Evolutionary conservation across 768 basidiomycete genomes (phyloP), one percentile per base, ranked within the genome.

Genomic region (Paxillus rubicundulus): DNA sequence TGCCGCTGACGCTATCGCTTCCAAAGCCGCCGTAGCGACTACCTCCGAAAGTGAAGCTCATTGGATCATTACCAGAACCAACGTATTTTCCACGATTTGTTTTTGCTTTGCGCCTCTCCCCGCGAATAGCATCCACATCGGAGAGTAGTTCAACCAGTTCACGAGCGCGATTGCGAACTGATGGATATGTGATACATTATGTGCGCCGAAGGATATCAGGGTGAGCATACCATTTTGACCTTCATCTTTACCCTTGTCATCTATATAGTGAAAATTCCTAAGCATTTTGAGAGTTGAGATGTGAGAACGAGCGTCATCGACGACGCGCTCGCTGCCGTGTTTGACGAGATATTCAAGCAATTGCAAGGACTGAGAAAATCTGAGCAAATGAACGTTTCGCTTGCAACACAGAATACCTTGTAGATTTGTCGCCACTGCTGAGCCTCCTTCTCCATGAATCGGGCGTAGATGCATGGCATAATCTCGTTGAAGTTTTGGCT

Each of bases 401-500:
- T 13, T 32, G 40, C 13, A 54, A 20, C 43, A 41, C 24, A n/a
- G 12, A 12, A 47, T 37, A 85, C 92, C 79, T 99, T 99, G 81
- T 99, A 99, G 52, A 99, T 98, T 70, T 99, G 94, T 33, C 97
- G 80, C 97, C 97, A 99, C 67, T 99, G 92, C 18, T 89, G 78
- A 1, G 97, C 97, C 71, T 99, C 97, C 73, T 98, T 98, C 71
- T 98, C 92, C 86, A 95, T 96, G 70, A 96, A 97, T 24, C 92
- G 83, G 9, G 85, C 80, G 70, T 97, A 98, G 60, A 98, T 97
- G 64, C 84, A 85, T 4, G 97, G 96, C 94, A 99, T 98, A 66
- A 98, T 93, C 75, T 99, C 96, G 71, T 98, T 99, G 73, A 99
- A 99, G 57, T 94, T 84, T 79, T 95, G 92, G 73, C 94, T 97